Evolutionary conservation across 129 eudicot species (phyloP).

Genomic region (Pulicaria dysenterica): DNA sequence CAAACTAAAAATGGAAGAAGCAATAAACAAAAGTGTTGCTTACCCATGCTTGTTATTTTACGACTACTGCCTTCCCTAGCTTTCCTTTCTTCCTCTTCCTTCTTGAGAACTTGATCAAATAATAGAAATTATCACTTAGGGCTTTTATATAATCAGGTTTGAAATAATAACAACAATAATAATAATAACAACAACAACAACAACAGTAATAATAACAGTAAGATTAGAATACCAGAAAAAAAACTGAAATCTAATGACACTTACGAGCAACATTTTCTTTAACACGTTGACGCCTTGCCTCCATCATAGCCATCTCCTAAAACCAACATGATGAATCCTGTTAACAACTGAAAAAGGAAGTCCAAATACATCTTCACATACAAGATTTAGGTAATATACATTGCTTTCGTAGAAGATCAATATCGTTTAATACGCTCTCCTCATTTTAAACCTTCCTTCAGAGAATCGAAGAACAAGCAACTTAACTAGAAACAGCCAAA

Average conservation of each 20-base stretch:
- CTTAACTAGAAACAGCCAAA: not conserved
- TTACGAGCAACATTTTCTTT: conserved; percentile 84
- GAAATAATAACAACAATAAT: not conserved
- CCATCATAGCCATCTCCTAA: conserved; percentile 86
- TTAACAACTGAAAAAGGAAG: conserved; percentile 13
- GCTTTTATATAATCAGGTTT: conserved; percentile 13
- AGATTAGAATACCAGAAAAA: not conserved
- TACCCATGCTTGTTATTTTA: conserved; percentile 56
- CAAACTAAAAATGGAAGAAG: not conserved
- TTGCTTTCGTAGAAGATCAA: not conserved
- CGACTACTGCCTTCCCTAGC: conserved; percentile 52
- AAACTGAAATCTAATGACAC: conserved; percentile 36
- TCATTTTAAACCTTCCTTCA: not conserved
- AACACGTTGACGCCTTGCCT: conserved; percentile 79
- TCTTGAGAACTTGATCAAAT: conserved; percentile 69
- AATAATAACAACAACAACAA: not conserved
- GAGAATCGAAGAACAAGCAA: not conserved
- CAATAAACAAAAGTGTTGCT: conserved; percentile 16
- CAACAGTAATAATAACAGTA: not conserved
- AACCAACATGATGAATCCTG: conserved; percentile 19
- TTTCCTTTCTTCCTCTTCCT: conserved; percentile 92
- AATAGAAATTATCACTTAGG: conserved; percentile 11
- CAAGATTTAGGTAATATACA: conserved; percentile 7
- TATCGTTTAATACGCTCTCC: not conserved
- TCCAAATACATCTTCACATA: conserved; percentile 3